phyloP scores from a whole-genome alignment of 306 rosid genomes.

The Rubus parviflorus region DNA sequence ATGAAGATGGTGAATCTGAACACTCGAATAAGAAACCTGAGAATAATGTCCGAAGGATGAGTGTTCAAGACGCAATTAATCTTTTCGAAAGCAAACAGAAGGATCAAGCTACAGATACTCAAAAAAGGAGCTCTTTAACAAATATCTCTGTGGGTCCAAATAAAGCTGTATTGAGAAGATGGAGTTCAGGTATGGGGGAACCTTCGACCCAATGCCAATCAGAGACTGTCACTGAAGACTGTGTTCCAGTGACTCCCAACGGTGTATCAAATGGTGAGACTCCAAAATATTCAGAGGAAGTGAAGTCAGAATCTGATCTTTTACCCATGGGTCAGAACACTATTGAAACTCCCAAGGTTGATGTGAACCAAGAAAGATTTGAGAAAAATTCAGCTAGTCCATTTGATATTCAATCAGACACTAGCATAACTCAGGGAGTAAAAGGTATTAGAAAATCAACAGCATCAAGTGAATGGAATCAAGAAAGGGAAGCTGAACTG shows the following conservation, averaged over 20 bases:
- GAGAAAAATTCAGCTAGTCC: conserved; percentile 42
- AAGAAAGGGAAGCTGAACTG: conserved; percentile 74
- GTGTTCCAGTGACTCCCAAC: conserved; percentile 39
- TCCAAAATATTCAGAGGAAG: conserved; percentile 35
- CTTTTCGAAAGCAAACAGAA: conserved; percentile 93
- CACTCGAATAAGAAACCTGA: conserved; percentile 57
- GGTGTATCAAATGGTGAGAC: conserved; percentile 35
- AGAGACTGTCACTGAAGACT: conserved; percentile 51
- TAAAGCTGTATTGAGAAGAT: conserved; percentile 94
- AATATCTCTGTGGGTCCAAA: conserved; percentile 58
- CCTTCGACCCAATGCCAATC: conserved; percentile 51
- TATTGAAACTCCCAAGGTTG: conserved; percentile 37
- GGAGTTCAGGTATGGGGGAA: conserved; percentile 89
- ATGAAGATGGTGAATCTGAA: conserved; percentile 66
- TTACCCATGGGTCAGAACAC: conserved; percentile 37
- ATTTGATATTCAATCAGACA: conserved; percentile 47
- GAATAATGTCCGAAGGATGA: conserved; percentile 72
- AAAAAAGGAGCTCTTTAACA: conserved; percentile 60
- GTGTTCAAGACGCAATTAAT: conserved; percentile 91
- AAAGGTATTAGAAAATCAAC: conserved; percentile 42
- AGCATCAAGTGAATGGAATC: conserved; percentile 76
- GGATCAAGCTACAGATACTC: conserved; percentile 57
- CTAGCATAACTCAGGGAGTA: conserved; percentile 34
- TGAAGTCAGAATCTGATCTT: conserved; percentile 43
- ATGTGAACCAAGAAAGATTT: conserved; percentile 40